Evolutionary conservation across 2,329 filamentous ascomycete genomes (phyloP), one percentile per base, ranked within the genome.

Genomic region (Ophiobolus disseminans): DNA sequence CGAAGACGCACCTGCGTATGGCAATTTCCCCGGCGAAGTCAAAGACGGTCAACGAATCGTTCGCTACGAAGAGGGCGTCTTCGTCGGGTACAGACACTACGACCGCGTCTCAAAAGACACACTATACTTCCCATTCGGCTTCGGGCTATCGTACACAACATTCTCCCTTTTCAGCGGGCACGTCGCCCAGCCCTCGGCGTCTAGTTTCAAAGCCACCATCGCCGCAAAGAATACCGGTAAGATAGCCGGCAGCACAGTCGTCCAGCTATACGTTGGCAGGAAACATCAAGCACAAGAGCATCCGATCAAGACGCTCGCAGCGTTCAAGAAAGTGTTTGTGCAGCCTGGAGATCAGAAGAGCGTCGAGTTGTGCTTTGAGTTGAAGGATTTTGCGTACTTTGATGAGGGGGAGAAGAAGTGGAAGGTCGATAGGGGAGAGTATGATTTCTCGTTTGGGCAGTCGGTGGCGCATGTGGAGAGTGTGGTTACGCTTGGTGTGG

Each of bases 251-350:
- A 76, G 76, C 2, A 77, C 78, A 5, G 80, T 85, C 1, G 71
- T 79, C 0, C 84, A 86, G 65, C 68, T 86, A 1, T 86, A 86
- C 62, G 76, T 89, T 35, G 81, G 36, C 70, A 87, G 45, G 78
- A 80, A 9, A 22, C 42, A 61, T 9, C 51, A 40, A 10, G 57
- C 55, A 1, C 37, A 51, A 1, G 55, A 66, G 10, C 76, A 87
- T 36, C 86, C 86, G 0, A 79, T 84, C 53, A 89, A 89, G 73
- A 86, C 89, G 66, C 76, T 90, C 3, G 83, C 82, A 7, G 86
- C 85, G 0, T 90, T 89, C 61, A 79, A 82, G 53, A 89, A 89
- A 70, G 79, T 88, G 0, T 77, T 73, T 40, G 70, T 90, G 3
- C 76, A 82, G 35, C 75, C 80, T 1, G 84, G 83, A 3, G 80